Evolutionary conservation across 768 basidiomycete genomes (phyloP), one percentile per base, ranked within the genome.

Genomic region (Rossbeevera mucosa): DNA sequence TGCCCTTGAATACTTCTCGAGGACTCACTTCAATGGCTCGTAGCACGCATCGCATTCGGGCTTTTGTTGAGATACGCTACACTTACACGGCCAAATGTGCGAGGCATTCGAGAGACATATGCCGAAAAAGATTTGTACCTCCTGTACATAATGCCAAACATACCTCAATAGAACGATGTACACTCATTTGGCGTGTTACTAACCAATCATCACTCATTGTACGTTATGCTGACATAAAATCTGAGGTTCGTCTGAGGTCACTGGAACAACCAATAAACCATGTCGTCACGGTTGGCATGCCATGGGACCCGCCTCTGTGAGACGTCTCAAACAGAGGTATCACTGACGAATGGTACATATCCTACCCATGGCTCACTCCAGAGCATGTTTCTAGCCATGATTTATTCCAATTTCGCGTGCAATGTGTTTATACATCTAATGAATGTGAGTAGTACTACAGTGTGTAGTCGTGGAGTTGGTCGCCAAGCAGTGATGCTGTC

Each of bases 11-110:
- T 86, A 76, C 2, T 72, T 62, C 2, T 88, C 61, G 2, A 98
- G 71, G 0, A 88, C 91, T 7, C 85, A 80, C 56, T 85, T 83
- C 67, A 95, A 86, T 0, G 94, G 94, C 40, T 74, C 73, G 65
- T 96, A 98, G 61, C 86, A 87, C 2, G 74, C 64, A 45, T 91
- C 84, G 8, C 94, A 80, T 65, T 98, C 94, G 1, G 67, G 65
- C 57, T 72, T 76, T 1, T n/a, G n/a, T n/a, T n/a, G n/a, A n/a
- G n/a, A n/a, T n/a, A n/a, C n/a, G n/a, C n/a, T n/a, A n/a, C n/a
- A n/a, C n/a, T n/a, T 38, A 38, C 36, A 38, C 36, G n/a, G 36
- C 36, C 36, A 38, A 38, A n/a, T 38, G 36, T 38, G 18, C n/a
- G 2, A n/a, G 6, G 36, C 4, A 9, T 38, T 38, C 5, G 18